Percentiles rank a stretch among this genome's conserved stretches.
phyloP scores from a whole-genome alignment of 2,329 filamentous ascomycete species.

The Ciborinia camelliae region DNA sequence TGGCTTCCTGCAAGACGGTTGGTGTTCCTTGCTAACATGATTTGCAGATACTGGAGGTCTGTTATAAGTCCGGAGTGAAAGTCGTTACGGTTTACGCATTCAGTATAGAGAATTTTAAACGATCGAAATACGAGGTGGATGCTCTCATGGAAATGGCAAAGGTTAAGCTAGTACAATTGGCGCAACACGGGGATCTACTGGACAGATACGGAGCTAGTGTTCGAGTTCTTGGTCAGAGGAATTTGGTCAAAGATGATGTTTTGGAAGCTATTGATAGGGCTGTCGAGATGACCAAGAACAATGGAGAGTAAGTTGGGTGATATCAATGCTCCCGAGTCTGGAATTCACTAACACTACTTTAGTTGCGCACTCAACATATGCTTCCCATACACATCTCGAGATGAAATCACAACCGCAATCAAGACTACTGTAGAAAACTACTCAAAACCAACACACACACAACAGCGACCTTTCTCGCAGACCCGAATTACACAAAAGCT shows the following conservation, averaged over 20 bases:
- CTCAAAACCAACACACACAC: constrained; percentile 64
- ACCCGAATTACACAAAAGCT: constrained; percentile 85
- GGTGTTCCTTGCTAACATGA: constrained; percentile 21
- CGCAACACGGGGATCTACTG: constrained; percentile 87
- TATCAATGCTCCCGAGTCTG: too few species aligned
- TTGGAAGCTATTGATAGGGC: constrained; percentile 83
- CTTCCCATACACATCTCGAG: constrained; percentile 93
- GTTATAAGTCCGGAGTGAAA: constrained; percentile 95
- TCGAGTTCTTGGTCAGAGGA: constrained; percentile 78
- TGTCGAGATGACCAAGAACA: constrained; percentile 80
- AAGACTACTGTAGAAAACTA: constrained; percentile 85
- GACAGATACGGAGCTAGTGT: constrained; percentile 90
- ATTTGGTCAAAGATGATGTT: constrained; percentile 82
- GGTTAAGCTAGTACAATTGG: constrained; percentile 85
- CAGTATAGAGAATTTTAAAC: constrained; percentile 98
- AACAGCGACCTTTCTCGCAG: constrained; percentile 76
- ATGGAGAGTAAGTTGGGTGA: constrained; percentile 60
- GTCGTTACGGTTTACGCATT: constrained; percentile 98
- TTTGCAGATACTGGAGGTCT: constrained; percentile 82
- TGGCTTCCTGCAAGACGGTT: constrained; percentile 29
- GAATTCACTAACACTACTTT: constrained; percentile 4
- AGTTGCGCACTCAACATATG: constrained; percentile 83
- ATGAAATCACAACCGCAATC: constrained; percentile 91
- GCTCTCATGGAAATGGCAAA: constrained; percentile 97
- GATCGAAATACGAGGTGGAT: constrained; percentile 93